Base-by-base conservation (phyloP, 257 asterid genomes). In the Vinca minor region DNA sequence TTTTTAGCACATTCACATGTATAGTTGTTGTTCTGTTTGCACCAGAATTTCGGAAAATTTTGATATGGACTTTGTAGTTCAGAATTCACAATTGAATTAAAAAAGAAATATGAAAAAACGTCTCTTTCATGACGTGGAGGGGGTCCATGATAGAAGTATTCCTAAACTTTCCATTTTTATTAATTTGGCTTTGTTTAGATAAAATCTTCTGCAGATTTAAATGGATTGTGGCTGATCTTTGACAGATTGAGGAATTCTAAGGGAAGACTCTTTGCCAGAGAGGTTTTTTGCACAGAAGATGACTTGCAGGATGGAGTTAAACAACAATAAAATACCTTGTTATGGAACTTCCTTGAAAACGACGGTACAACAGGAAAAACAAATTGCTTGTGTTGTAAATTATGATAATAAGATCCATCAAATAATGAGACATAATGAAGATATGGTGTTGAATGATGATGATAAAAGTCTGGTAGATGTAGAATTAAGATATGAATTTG, bases 271-370 rank as follows among this genome's bases (percentile, higher is more conserved):
- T 10, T n/a, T 2, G 32, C 32, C 32, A 21, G 56, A 49, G 31
- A 10, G 61, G 20, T 39, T 13, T 25, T 25, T 38, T 25, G 38
- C 35, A 8, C 20, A 8, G 31, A 60, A 52, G 50, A n/a, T n/a
- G n/a, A 31, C n/a, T 18, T 29, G 56, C 28, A 62, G 69, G 38
- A 44, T 38, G 8, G 46, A 67, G 10, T 62, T 69, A 35, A 63
- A 53, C 34, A 63, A 18, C 63, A 29, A 29, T 20, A 23, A 44
- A 44, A 44, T 57, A 47, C 64, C 71, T 57, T 45, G 36, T 56
- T 56, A 55, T 18, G 64, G 35, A 32, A 42, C 64, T 54, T 41
- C 45, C 23, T 13, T 31, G 18, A 55, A 44, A 66, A 47, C 7
- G 39, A 47, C 7, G 39, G 47, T n/a, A 20, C 63, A 28, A n/a